Conservation (phyloP, 495 filamentous ascomycete genomes). For the Mycothermus thermophilus region DNA sequence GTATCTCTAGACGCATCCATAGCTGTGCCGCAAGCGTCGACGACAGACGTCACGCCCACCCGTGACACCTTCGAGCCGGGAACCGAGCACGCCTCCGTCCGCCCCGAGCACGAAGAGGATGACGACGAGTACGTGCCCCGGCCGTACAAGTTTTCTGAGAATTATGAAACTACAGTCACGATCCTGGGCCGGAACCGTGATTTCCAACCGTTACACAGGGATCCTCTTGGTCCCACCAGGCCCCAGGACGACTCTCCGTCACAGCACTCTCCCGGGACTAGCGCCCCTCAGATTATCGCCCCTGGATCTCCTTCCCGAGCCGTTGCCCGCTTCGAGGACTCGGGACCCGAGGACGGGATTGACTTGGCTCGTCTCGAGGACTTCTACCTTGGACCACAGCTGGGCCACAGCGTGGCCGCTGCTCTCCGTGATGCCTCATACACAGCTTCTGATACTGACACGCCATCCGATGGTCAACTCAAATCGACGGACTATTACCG, state of each 20-base stretch:
- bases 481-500: constrained; percentile 15
- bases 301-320: constrained; percentile 2
- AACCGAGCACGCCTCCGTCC: constrained; percentile 1
- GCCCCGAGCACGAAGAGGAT: constrained; percentile 16
- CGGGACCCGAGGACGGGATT: constrained; percentile 3
- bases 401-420: constrained; percentile 20
- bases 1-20: constrained; percentile 27
- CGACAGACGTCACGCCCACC: constrained; percentile 20
- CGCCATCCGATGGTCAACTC: constrained; percentile 15
- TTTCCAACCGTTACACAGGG: constrained; percentile 23
- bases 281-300: constrained; percentile 4
- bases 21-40: constrained; percentile 5
- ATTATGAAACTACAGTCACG: constrained; percentile 31
- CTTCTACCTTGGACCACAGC: constrained; percentile 21
- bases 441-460: constrained; percentile 17
- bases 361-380: constrained; percentile 21
- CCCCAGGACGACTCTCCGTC: constrained; percentile 10
- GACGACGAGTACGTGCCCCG: constrained; percentile 26
- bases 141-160: constrained; percentile 21
- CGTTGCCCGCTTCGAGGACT: constrained; percentile 5
- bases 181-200: constrained; percentile 29
- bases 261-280: constrained; percentile 6
- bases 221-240: constrained; percentile 14
- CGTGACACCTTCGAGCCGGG: constrained; percentile 13
- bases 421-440: constrained; percentile 21